A percentile compares a stretch with the other conserved stretches of the same genome.
Evolutionary conservation across 2,329 filamentous ascomycete species (phyloP).

Genomic region (Trichoderma oligosporum): DNA sequence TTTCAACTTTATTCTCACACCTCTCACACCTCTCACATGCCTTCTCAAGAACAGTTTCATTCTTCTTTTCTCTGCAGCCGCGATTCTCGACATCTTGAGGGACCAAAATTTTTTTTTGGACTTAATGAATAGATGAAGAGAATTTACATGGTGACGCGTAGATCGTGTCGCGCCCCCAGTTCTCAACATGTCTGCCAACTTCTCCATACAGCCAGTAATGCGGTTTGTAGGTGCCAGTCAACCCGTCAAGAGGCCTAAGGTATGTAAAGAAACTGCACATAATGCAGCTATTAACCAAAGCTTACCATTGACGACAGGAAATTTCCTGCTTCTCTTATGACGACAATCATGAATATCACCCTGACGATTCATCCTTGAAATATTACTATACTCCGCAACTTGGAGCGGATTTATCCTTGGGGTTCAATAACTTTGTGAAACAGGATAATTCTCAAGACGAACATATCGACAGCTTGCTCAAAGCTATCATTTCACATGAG

Average conservation of each 20-base stretch:
- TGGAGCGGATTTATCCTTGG: conserved; percentile 69
- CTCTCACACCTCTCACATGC: background rate
- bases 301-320: conserved; percentile 53
- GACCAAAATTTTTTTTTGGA: too few species aligned
- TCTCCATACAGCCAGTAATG: conserved; percentile 65
- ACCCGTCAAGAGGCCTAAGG: conserved; percentile 71
- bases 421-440: conserved; percentile 79
- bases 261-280: conserved; percentile 33
- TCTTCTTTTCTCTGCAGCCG: too few species aligned
- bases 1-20: background rate
- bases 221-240: conserved; percentile 66
- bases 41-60: background rate
- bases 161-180: background rate
- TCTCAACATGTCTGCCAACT: conserved; percentile 37
- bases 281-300: too few species aligned
- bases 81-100: too few species aligned
- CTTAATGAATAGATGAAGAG: background rate
- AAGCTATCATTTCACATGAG: conserved; percentile 71
- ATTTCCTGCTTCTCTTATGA: conserved; percentile 94
- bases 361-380: conserved; percentile 73
- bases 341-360: conserved; percentile 69
- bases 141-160: background rate
- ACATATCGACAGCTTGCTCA: conserved; percentile 80
- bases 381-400: conserved; percentile 82
- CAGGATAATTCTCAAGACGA: conserved; percentile 80